These are phyloP conservation scores for Exophiala lecanii-corni DNA, from an alignment of 2,329 filamentous ascomycete species.

Conservation along the genomic window DNA sequence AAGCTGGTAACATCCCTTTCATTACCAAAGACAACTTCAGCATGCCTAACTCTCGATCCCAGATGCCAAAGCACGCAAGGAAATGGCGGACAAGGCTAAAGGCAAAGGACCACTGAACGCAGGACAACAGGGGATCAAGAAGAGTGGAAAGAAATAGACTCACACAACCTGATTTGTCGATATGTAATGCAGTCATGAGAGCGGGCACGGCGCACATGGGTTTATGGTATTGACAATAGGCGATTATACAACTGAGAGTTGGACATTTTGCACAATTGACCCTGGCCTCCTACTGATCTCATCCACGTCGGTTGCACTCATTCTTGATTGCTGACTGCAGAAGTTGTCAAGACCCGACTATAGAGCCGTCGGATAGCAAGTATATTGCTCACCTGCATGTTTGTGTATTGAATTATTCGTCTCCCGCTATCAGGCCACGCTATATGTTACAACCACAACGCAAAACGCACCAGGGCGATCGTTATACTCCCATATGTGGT, in stretches of 20 bases:
- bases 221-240: not conserved
- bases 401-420: too few relatives aligned
- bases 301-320: too few relatives aligned
- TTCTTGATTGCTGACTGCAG: too few relatives aligned
- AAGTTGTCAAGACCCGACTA: too few relatives aligned
- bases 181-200: slow-evolving; percentile 13
- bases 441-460: too few relatives aligned
- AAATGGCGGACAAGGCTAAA: slow-evolving; percentile 72
- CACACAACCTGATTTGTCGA: not conserved
- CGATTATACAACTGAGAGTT: too few relatives aligned
- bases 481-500: too few relatives aligned
- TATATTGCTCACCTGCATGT: too few relatives aligned
- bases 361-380: too few relatives aligned
- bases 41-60: slow-evolving; percentile 8
- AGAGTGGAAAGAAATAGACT: slow-evolving; percentile 79
- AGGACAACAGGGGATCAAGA: slow-evolving; percentile 88
- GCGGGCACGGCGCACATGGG: slow-evolving; percentile 14
- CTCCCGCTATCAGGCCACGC: too few relatives aligned
- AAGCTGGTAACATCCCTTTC: slow-evolving; percentile 61
- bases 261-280: not conserved
- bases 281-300: not conserved
- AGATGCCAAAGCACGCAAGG: slow-evolving; percentile 84
- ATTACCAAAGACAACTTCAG: slow-evolving; percentile 2
- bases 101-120: slow-evolving; percentile 86
- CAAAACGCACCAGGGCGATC: too few relatives aligned